Evolutionary conservation across 2,329 filamentous ascomycete genomes (phyloP).

Genomic region (Thermoascus crustaceus): DNA sequence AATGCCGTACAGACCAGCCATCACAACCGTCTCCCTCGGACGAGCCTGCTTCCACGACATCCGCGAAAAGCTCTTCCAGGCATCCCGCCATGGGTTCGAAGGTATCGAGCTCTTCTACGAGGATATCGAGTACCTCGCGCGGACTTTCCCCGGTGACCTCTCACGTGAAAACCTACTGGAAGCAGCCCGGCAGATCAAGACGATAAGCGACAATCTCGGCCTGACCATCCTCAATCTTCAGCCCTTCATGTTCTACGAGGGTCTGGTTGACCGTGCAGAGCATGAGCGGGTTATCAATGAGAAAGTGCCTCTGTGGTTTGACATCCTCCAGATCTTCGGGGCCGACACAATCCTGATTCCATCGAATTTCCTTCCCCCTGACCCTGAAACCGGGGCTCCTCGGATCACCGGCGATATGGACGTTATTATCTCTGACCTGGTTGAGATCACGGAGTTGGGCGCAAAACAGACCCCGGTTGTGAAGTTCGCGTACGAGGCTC

Average conservation of each 20-base stretch:
- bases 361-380: conserved; percentile 49
- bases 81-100: conserved; percentile 52
- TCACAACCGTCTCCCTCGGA: conserved; percentile 65
- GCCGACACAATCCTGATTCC: conserved; percentile 67
- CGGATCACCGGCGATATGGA: conserved; percentile 40
- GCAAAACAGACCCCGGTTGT: conserved; percentile 46
- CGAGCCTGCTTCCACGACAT: conserved; percentile 60
- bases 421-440: conserved; percentile 53
- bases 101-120: conserved; percentile 70
- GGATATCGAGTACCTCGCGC: conserved; percentile 57
- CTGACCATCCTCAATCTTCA: conserved; percentile 46
- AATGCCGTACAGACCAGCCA: conserved; percentile 44
- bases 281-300: conserved; percentile 51
- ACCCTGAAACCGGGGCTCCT: conserved; percentile 21
- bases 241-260: conserved; percentile 68
- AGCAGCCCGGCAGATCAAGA: conserved; percentile 50
- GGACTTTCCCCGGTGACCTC: conserved; percentile 38
- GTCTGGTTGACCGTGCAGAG: conserved; percentile 51
- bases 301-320: conserved; percentile 55
- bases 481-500: conserved; percentile 62
- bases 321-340: conserved; percentile 50
- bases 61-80: conserved; percentile 56
- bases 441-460: conserved; percentile 57
- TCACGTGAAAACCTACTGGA: conserved; percentile 33
- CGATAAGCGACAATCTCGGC: conserved; percentile 26